phyloP scores from a whole-genome alignment of 768 basidiomycete genomes.

The Tricholoma saponaceum region DNA sequence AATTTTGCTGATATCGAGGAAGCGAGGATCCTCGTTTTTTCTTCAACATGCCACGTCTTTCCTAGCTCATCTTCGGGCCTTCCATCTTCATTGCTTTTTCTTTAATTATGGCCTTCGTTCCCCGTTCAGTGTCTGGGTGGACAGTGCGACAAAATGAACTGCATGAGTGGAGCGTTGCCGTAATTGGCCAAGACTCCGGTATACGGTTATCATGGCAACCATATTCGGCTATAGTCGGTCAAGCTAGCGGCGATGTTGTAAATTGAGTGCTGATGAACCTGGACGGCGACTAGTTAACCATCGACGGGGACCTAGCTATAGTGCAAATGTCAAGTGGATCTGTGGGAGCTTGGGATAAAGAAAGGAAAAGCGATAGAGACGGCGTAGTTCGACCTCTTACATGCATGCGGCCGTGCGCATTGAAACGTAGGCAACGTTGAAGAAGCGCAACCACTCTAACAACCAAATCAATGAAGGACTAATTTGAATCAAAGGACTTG shows the following conservation, averaged over 20 bases:
- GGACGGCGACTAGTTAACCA: not conserved
- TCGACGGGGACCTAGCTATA: not conserved
- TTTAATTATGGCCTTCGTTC: not conserved
- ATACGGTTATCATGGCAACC: not conserved
- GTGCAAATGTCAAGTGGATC: too few relatives aligned
- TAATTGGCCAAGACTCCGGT: not conserved
- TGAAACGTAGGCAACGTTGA: too few relatives aligned
- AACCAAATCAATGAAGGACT: too few relatives aligned
- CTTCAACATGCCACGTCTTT: not conserved
- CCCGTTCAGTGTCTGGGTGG: too few relatives aligned
- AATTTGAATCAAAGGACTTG: too few relatives aligned
- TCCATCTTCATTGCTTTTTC: not conserved
- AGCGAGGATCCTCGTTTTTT: not conserved
- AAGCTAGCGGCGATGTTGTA: not conserved
- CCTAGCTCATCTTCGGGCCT: not conserved
- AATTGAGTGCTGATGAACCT: not conserved
- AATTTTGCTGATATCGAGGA: not conserved
- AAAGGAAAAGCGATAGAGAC: too few relatives aligned
- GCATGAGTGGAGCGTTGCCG: not conserved
- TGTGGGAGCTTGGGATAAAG: too few relatives aligned
- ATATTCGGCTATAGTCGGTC: not conserved
- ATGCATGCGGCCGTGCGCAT: too few relatives aligned
- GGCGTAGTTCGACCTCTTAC: too few relatives aligned
- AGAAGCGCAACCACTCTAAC: too few relatives aligned
- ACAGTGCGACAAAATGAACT: not conserved